A percentile compares a stretch with the other conserved stretches of the same genome.
Conservation (phyloP, 768 basidiomycete genomes). For the Coprinellus micaceus region DNA sequence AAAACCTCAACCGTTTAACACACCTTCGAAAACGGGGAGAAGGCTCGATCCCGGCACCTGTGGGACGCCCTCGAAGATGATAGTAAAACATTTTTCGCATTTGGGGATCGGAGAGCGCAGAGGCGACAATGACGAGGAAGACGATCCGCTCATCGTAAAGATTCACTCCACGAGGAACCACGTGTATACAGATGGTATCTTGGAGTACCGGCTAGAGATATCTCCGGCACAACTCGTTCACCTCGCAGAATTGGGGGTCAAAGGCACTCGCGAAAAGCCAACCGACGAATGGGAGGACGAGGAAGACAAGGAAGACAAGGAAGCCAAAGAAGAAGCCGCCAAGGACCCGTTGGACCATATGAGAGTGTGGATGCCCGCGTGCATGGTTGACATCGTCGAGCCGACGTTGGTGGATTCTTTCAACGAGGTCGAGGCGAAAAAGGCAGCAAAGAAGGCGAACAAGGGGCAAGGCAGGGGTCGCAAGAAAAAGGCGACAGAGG, state of each 20-base stretch:
- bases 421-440: constrained; percentile 46
- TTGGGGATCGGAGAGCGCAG: constrained; percentile 31
- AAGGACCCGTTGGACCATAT: constrained; percentile 53
- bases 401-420: constrained; percentile 62
- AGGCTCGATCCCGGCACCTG: constrained; percentile 18
- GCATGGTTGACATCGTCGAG: constrained; percentile 65
- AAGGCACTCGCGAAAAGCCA: constrained; percentile 50
- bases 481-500: constrained; percentile 11
- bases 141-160: constrained; percentile 47
- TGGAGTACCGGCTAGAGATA: constrained; percentile 81
- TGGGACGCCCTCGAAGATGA: constrained; percentile 55
- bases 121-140: constrained; percentile 33
- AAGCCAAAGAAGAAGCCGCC: constrained; percentile 31
- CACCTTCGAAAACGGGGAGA: constrained; percentile 35
- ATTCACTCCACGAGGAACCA: constrained; percentile 67
- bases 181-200: constrained; percentile 61
- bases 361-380: constrained; percentile 81
- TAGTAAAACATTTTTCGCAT: constrained; percentile 53
- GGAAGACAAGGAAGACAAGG: constrained; percentile 44
- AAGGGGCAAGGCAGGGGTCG: constrained; percentile 27
- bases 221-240: constrained; percentile 63
- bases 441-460: constrained; percentile 46
- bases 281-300: constrained; percentile 50
- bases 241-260: constrained; percentile 63
- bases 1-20: constrained; percentile 20